Evolutionary conservation across 768 basidiomycete species (phyloP).

Genomic region (Lentinula lateritia): DNA sequence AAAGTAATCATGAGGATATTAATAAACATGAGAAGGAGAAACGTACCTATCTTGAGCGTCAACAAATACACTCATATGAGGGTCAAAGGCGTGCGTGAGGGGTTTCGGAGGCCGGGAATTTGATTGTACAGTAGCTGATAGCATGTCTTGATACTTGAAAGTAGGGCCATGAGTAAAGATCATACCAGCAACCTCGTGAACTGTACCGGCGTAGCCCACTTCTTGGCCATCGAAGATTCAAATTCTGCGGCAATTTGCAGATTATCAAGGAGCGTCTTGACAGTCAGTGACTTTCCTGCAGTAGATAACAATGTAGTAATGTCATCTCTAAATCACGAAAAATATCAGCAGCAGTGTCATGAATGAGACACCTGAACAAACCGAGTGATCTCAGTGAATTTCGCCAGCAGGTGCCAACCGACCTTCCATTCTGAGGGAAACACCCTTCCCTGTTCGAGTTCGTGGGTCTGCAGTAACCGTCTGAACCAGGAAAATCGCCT

Average conservation of each 20-base stretch:
- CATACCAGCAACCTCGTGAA: not conserved
- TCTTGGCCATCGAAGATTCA: slow-evolving; percentile 73
- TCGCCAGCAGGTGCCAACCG: slow-evolving; percentile 72
- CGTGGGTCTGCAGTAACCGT: slow-evolving; percentile 77
- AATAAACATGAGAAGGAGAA: not conserved
- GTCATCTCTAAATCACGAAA: slow-evolving; percentile 58
- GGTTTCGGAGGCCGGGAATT: slow-evolving; percentile 53
- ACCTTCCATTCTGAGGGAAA: slow-evolving; percentile 89
- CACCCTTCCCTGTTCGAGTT: slow-evolving; percentile 76
- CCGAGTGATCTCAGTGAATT: slow-evolving; percentile 91
- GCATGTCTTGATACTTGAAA: slow-evolving; percentile 57
- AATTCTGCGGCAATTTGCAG: slow-evolving; percentile 87
- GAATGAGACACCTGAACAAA: slow-evolving; percentile 23
- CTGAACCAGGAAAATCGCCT: slow-evolving; percentile 95
- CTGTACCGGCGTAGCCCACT: slow-evolving; percentile 72
- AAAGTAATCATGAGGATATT: not conserved
- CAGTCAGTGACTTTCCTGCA: slow-evolving; percentile 63
- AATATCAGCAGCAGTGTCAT: not conserved
- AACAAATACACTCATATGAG: slow-evolving; percentile 89
- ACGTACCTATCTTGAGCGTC: slow-evolving; percentile 90
- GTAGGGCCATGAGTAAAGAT: not conserved
- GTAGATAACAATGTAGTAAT: slow-evolving; percentile 77
- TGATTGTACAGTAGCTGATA: slow-evolving; percentile 45
- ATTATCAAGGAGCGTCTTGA: slow-evolving; percentile 78
- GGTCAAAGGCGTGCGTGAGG: slow-evolving; percentile 88